Base-by-base conservation (phyloP, 2,329 filamentous ascomycete species). In the Trichoderma semiorbis region DNA sequence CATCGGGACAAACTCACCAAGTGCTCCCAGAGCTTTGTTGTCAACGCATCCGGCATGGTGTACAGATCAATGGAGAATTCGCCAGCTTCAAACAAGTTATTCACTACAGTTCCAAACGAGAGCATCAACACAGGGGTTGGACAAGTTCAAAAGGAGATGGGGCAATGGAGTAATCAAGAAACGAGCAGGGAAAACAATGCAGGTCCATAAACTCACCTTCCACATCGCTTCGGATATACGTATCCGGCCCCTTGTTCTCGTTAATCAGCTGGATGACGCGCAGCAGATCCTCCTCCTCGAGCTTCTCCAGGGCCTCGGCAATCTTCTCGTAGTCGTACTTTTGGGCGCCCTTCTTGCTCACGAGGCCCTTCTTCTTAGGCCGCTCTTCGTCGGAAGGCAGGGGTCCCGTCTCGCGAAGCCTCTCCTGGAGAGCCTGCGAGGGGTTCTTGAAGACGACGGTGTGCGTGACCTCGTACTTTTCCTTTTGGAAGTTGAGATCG, bases 21-120 rank as follows among this genome's bases (percentile, higher is more conserved):
- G 80, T 96, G 97, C 73, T 98, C 95, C 95, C 95, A 98, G 73
- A 99, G 90, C 90, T 94, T 94, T 82, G 96, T 97, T 80, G 96
- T 92, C 47, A 98, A 87, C 32, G 85, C 84, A 75, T 98, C 96
- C 1, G 96, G 95, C 75, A 99, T 90, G n/a, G 96, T 98, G 84
- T 97, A 98, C 72, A 99, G 88, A 79, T 99, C 96, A 76, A 99
- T 95, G 73, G 97, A 96, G 84, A 99, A 99, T 84, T 99, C 96
- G 78, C 96, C 96, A 79, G 95, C 94, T 87, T 81, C 77, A 78
- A 74, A 74, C 70, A 81, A 79, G 77, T 82, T 75, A 78, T 79
- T 69, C 73, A 77, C 76, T 80, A 78, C 78, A 81, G 80, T 78
- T 74, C 73, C 71, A 72, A 55, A 53, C 67, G 71, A 75, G 76